Conservation (phyloP, 768 basidiomycete genomes). For the Leccinum truebloodii region DNA sequence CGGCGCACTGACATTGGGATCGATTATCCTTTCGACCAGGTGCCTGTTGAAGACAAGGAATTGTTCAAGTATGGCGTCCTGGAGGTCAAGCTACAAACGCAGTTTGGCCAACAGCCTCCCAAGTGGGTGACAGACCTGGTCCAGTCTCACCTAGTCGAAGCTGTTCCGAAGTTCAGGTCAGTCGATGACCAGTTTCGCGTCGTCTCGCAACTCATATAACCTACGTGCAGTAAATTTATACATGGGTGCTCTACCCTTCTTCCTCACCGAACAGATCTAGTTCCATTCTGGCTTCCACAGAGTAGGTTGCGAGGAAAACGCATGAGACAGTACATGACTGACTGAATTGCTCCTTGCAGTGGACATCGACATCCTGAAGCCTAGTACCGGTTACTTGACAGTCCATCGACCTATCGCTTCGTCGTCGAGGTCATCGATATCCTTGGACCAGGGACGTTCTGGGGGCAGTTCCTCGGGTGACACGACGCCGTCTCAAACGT, state of each 20-base stretch:
- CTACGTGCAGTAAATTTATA: constrained; percentile 79
- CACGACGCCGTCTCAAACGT: constrained; percentile 45
- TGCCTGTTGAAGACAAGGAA: constrained; percentile 79
- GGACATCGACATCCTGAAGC: constrained; percentile 95
- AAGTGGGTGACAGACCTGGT: constrained; percentile 97
- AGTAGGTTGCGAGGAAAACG: constrained; percentile 47
- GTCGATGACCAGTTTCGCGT: constrained; percentile 13
- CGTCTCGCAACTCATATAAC: constrained; percentile 6
- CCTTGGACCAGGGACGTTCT: constrained; percentile 46
- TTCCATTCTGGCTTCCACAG: constrained; percentile 98
- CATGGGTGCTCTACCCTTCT: constrained; percentile 94
- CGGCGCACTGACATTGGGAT: constrained; percentile 91
- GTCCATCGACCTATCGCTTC: constrained; percentile 69
- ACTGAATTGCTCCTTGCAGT: constrained; percentile 44
- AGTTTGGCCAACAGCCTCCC: constrained; percentile 93
- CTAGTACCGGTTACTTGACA: constrained; percentile 75
- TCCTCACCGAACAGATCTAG: constrained; percentile 89
- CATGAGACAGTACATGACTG: background rate
- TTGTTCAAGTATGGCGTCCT: constrained; percentile 96
- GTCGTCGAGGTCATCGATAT: constrained; percentile 42
- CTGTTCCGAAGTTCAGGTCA: constrained; percentile 95
- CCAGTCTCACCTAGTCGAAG: constrained; percentile 92
- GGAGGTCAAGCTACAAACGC: constrained; percentile 97
- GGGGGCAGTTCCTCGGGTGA: constrained; percentile 51
- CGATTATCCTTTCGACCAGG: constrained; percentile 83